These are phyloP conservation scores for Ogataea populi-albae DNA, from an alignment of 805 yeast genomes.

Conservation along the genomic window DNA sequence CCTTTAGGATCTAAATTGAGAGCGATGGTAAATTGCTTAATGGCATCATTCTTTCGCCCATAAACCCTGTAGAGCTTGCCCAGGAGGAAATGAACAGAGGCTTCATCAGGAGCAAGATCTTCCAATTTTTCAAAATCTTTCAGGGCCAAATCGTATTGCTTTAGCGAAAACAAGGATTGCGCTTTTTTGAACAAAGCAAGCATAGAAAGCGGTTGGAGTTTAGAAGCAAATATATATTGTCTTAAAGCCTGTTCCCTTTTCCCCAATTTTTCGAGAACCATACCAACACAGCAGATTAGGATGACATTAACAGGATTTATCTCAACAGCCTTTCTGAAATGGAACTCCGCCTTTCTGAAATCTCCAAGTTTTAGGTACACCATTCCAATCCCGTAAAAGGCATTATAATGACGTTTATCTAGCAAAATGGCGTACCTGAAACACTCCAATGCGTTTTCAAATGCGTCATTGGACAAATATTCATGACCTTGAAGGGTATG, in stretches of 20 bases:
- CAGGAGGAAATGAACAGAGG: conserved; percentile 83
- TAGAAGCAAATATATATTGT: conserved; percentile 80
- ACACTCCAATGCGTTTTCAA: conserved; percentile 81
- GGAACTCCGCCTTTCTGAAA: conserved; percentile 76
- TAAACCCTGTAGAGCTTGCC: conserved; percentile 83
- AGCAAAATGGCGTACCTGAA: conserved; percentile 75
- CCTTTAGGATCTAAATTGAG: conserved; percentile 92
- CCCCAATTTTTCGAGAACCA: conserved; percentile 78
- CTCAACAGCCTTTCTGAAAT: conserved; percentile 80
- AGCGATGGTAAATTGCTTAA: conserved; percentile 84
- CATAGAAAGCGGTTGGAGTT: conserved; percentile 80
- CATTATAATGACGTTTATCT: conserved; percentile 86
- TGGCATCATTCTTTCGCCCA: conserved; percentile 71
- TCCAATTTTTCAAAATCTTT: conserved; percentile 69
- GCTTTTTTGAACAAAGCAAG: conserved; percentile 88
- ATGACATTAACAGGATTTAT: conserved; percentile 91
- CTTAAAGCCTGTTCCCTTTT: conserved; percentile 68
- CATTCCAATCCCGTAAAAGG: conserved; percentile 95
- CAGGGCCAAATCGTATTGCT: conserved; percentile 68
- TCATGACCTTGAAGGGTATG: conserved; percentile 95
- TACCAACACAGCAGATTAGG: conserved; percentile 88
- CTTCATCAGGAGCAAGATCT: conserved; percentile 88
- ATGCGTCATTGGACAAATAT: conserved; percentile 80
- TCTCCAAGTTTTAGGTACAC: conserved; percentile 85
- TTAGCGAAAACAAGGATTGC: conserved; percentile 69